Evolutionary conservation across 129 eudicot species (phyloP).

Genomic region (sunflower (Helianthus annuus)): DNA sequence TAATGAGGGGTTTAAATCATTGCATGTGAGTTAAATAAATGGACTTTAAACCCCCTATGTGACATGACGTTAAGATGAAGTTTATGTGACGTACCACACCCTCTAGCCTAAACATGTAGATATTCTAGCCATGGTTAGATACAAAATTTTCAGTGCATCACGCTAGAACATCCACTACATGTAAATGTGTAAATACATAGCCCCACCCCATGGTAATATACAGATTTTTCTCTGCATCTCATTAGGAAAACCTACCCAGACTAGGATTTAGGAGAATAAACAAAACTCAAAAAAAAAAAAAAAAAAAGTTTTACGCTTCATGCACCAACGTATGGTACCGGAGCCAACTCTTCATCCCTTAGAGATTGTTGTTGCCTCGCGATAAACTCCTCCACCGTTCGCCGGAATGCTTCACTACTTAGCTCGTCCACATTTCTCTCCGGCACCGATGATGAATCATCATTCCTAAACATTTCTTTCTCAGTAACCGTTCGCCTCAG

Average conservation of each 20-base stretch:
- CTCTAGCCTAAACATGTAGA: too few species aligned
- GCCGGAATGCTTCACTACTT: constrained; percentile 79
- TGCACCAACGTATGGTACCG: constrained; percentile 35
- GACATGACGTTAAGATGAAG: too few species aligned
- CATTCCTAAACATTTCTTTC: constrained; percentile 18
- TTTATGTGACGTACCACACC: too few species aligned
- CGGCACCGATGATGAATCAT: neutral
- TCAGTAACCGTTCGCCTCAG: constrained; percentile 51
- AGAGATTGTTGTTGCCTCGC: constrained; percentile 72
- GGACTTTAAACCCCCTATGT: too few species aligned
- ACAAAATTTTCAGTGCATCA: too few species aligned
- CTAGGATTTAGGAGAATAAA: neutral
- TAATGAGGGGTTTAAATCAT: too few species aligned
- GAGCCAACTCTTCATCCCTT: constrained; percentile 61
- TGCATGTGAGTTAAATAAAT: too few species aligned
- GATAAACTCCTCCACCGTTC: constrained; percentile 79
- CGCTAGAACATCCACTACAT: too few species aligned
- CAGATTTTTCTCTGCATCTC: too few species aligned
- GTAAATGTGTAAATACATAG: too few species aligned
- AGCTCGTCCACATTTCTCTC: constrained; percentile 48
- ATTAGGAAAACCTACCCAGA: neutral
- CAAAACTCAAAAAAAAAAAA: neutral
- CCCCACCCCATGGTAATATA: too few species aligned
- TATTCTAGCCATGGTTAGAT: too few species aligned
- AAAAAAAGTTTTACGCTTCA: neutral